These are phyloP conservation scores for Acarospora socialis DNA, from an alignment of 2,329 filamentous ascomycete species.

Conservation along the genomic window DNA sequence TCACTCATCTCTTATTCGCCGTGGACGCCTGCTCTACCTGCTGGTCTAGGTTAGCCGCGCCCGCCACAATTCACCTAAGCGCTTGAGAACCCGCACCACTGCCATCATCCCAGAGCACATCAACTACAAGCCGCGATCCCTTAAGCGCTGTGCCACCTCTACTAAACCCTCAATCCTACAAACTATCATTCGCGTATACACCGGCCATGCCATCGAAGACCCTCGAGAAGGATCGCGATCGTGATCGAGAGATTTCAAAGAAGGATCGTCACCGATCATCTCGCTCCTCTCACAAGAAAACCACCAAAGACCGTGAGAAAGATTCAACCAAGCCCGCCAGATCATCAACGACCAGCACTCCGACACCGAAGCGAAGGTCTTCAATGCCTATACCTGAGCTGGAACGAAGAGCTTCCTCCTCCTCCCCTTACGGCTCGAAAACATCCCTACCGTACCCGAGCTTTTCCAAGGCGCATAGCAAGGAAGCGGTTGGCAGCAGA, in stretches of 20 bases:
- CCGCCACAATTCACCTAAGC: too few relatives aligned
- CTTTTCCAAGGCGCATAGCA: conserved; percentile 84
- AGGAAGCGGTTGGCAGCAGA: conserved; percentile 59
- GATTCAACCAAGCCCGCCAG: conserved; percentile 10
- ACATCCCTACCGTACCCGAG: conserved; percentile 57
- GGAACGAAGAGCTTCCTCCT: conserved; percentile 7
- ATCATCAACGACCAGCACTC: conserved; percentile 14
- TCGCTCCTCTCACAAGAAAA: conserved; percentile 9
- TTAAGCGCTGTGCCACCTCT: not conserved
- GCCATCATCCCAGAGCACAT: too few relatives aligned
- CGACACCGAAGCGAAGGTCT: conserved; percentile 15
- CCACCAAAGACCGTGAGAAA: conserved; percentile 10
- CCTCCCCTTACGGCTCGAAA: conserved; percentile 16
- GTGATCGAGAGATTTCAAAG: conserved; percentile 12
- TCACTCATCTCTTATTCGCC: too few relatives aligned
- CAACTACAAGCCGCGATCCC: too few relatives aligned
- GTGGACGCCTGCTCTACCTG: too few relatives aligned
- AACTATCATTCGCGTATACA: not conserved
- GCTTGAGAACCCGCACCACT: too few relatives aligned
- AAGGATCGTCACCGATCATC: conserved; percentile 11
- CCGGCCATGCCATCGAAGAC: conserved; percentile 10
- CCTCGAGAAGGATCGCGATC: conserved; percentile 14
- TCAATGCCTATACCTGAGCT: conserved; percentile 17
- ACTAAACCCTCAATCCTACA: not conserved
- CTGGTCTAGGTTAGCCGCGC: too few relatives aligned